Evolutionary conservation across 345 rosid genomes (phyloP).

Genomic region (Acer saccharum): DNA sequence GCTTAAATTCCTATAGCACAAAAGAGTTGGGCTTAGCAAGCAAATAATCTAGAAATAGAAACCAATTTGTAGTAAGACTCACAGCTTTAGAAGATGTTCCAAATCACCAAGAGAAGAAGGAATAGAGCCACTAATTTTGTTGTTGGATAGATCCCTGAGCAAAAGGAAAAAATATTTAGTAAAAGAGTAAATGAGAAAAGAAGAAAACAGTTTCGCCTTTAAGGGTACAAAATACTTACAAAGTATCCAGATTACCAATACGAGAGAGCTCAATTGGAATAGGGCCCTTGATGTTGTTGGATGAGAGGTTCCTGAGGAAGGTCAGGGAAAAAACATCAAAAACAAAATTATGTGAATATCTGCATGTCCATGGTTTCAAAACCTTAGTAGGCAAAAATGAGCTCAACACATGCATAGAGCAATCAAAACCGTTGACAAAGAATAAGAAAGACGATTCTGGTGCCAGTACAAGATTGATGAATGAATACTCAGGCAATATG

Average conservation of each 20-base stretch:
- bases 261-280: constrained; percentile 90
- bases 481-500: not conserved
- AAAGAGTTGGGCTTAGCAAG: constrained; percentile 12
- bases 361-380: not conserved
- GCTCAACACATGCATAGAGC: not conserved
- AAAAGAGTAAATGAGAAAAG: constrained; percentile 13
- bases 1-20: constrained; percentile 72
- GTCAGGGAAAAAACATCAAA: not conserved
- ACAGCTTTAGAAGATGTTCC: constrained; percentile 96
- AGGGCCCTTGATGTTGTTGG: constrained; percentile 68
- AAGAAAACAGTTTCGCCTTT: not conserved
- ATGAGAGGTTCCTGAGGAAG: constrained; percentile 73
- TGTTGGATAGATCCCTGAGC: constrained; percentile 80
- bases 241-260: constrained; percentile 84
- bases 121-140: constrained; percentile 76
- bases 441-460: not conserved
- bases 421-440: not conserved
- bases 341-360: not conserved
- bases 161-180: not conserved
- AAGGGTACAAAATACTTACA: constrained; percentile 53
- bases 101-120: constrained; percentile 94
- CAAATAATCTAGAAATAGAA: constrained; percentile 9
- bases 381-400: not conserved
- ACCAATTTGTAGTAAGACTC: constrained; percentile 30
- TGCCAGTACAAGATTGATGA: not conserved